Conservation (phyloP, 768 basidiomycete species). For the Sporobolomyces pararoseus region DNA sequence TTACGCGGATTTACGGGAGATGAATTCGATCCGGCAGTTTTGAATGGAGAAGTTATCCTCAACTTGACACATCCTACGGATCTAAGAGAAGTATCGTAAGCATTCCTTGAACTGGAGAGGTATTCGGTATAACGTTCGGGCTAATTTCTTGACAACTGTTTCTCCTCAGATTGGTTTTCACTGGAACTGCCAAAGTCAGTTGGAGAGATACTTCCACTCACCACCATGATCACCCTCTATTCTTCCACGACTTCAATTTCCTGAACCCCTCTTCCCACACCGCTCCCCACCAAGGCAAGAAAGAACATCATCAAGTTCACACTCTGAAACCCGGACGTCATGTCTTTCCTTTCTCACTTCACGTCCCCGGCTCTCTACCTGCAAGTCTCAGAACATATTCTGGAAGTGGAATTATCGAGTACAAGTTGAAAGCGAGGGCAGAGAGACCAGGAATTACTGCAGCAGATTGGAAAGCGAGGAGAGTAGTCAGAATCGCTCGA, state of each 20-base stretch:
- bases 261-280: slow-evolving; percentile 43
- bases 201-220: slow-evolving; percentile 44
- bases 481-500: slow-evolving; percentile 65
- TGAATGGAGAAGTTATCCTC: slow-evolving; percentile 76
- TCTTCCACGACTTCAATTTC: slow-evolving; percentile 45
- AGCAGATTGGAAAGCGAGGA: slow-evolving; percentile 62
- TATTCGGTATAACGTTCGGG: background rate
- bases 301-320: slow-evolving; percentile 56
- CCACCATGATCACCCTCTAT: slow-evolving; percentile 44
- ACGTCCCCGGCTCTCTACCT: slow-evolving; percentile 78
- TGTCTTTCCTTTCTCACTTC: slow-evolving; percentile 83
- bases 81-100: slow-evolving; percentile 49
- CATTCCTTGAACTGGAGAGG: no score
- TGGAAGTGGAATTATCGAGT: slow-evolving; percentile 63
- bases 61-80: slow-evolving; percentile 76
- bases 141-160: background rate
- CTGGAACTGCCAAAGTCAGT: slow-evolving; percentile 53
- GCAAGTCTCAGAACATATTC: slow-evolving; percentile 63
- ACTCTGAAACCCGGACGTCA: slow-evolving; percentile 96
- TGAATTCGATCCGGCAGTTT: slow-evolving; percentile 74
- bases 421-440: slow-evolving; percentile 85
- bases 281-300: slow-evolving; percentile 43
- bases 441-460: slow-evolving; percentile 66
- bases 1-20: slow-evolving; percentile 61
- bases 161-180: slow-evolving; percentile 66